phyloP scores from a whole-genome alignment of 768 basidiomycete genomes.

The Hygrophoropsis aurantiaca region DNA sequence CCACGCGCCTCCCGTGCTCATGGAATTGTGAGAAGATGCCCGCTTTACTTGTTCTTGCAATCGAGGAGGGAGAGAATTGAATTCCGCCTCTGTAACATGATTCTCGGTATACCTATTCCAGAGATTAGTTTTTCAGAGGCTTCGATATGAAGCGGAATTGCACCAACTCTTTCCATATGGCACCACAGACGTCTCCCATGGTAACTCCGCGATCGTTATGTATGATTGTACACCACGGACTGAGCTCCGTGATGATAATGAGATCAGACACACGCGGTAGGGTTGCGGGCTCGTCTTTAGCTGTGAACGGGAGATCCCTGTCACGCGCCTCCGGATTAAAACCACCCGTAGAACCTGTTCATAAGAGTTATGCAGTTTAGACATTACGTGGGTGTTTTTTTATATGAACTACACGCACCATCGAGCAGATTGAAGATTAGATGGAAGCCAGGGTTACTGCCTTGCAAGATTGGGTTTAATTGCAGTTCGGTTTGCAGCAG shows the following conservation, averaged over 20 bases:
- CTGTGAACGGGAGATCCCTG: constrained; percentile 52
- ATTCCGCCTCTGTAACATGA: constrained; percentile 65
- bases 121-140: constrained; percentile 11
- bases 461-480: constrained; percentile 70
- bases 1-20: constrained; percentile 37
- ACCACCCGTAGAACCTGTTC: constrained; percentile 57
- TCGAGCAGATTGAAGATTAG: constrained; percentile 72
- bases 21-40: constrained; percentile 41
- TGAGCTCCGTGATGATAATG: constrained; percentile 56
- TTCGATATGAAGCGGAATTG: background rate
- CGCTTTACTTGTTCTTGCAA: constrained; percentile 74
- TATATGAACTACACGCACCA: constrained; percentile 52
- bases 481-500: constrained; percentile 69
- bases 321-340: constrained; percentile 61
- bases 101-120: constrained; percentile 64
- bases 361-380: background rate
- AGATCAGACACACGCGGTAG: constrained; percentile 64
- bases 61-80: constrained; percentile 56
- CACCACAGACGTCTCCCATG: constrained; percentile 67
- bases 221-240: constrained; percentile 79
- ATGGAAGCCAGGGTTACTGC: constrained; percentile 48
- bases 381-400: too few relatives aligned
- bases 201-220: constrained; percentile 75
- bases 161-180: constrained; percentile 76
- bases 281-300: constrained; percentile 66